Base-by-base conservation (phyloP, 306 rosid genomes). In the Nissolia schottii region DNA sequence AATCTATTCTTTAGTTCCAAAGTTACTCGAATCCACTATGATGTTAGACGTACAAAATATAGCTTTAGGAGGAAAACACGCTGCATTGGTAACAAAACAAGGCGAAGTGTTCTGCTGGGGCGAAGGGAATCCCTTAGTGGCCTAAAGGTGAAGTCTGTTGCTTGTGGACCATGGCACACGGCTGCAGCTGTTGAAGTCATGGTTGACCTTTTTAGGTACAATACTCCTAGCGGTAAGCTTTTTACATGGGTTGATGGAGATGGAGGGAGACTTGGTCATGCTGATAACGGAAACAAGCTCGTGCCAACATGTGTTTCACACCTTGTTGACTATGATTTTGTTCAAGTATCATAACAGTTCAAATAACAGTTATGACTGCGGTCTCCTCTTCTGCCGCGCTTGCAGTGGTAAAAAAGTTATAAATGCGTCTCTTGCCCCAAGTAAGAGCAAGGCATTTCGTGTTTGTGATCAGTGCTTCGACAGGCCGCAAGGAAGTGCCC, bases 71-170 rank as follows among this genome's bases (percentile, higher is more conserved):
- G 90, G 88, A 66, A 92, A 89, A 70, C 97, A 92, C 49, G 89
- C 96, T 31, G 94, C 92, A 25, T 60, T 92, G 48, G 89, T 85
- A 73, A 89, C 97, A 46, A 87, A 85, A 75, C 89, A 83, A 63
- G 97, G 97, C 71, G 97, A 92, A 77, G 85, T 92, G 67, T 92
- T 86, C 46, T 84, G 96, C 56, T 92, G 97, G 97, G 97, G 97
- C 71, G 81, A 88, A 62, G 96, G 85, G 45, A 85, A 57, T 85
- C 89, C 71, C 87, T 92, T 40, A 78, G 81, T 28, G 90, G 89
- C 35, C 72, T 87, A 54, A 32, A 79, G 56, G 96, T 89, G 67
- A 86, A 86, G 70, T 89, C 94, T 7, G 89, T 85, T 64, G 90
- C 96, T 2, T 92, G 97, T 74, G 97, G 97, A 60, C 86, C 97